Percentiles rank a stretch among this genome's conserved stretches.
These are phyloP conservation scores for Yamagishiella unicocca DNA, from an alignment of 139 green algal genomes.

Conservation along the genomic window DNA sequence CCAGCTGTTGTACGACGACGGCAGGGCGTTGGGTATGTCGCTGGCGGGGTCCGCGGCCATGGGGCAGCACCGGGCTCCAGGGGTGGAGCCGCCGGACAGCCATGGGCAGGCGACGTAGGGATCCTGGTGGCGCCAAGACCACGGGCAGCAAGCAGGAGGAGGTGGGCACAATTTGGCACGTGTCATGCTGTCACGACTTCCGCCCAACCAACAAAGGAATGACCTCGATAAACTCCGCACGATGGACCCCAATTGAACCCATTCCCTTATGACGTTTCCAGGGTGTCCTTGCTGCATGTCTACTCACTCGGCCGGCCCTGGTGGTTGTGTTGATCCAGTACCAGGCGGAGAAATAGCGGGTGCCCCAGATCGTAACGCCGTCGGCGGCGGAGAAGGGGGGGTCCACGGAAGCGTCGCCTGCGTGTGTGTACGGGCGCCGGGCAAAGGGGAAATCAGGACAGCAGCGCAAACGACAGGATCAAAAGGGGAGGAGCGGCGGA, in stretches of 20 bases:
- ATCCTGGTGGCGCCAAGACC: background rate
- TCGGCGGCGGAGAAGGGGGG: constrained; percentile 43
- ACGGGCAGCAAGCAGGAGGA: no score
- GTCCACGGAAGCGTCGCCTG: constrained; percentile 47
- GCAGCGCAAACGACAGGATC: no score
- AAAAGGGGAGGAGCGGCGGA: no score
- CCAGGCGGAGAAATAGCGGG: constrained; percentile 54
- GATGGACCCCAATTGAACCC: no score
- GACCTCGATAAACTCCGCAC: no score
- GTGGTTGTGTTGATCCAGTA: constrained; percentile 53
- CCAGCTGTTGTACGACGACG: constrained; percentile 45
- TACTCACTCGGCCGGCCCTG: background rate
- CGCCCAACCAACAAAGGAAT: no score
- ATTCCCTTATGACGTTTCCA: no score
- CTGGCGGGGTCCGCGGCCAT: constrained; percentile 6
- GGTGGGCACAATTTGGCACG: no score
- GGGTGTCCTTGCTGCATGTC: no score
- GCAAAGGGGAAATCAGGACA: background rate
- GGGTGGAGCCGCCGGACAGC: background rate
- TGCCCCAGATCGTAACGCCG: constrained; percentile 51
- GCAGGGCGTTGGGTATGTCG: constrained; percentile 54
- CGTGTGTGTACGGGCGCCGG: background rate
- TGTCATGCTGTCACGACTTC: no score
- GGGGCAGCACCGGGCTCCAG: constrained; percentile 46
- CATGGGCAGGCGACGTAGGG: constrained; percentile 19